Evolutionary conservation across 2,329 filamentous ascomycete genomes (phyloP), one percentile per base, ranked within the genome.

Genomic region (Blastomyces gilchristii): DNA sequence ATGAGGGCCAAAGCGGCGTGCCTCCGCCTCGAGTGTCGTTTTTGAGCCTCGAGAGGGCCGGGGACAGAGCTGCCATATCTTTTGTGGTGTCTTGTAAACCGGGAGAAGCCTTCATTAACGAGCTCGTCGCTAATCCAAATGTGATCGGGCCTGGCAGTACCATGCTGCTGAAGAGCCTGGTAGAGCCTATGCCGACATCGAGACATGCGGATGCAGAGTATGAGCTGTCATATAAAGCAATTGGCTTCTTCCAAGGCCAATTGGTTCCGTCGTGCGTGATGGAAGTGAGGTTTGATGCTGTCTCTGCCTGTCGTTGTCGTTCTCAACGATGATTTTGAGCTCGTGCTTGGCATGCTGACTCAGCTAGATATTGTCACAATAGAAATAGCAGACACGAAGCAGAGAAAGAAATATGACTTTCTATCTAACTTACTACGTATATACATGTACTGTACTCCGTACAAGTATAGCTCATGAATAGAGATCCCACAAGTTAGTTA

Each of bases 31-130:
- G 82, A 76, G 56, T 81, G 75, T 61, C 85, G 77, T 69, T 80
- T 78, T 65, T 81, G 79, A 56, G 84, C 83, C 73, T 87, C 85
- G 75, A 87, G 75, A 69, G 85, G 85, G 2, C 85, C 85, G 12
- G 85, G 85, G 2, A 85, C 81, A 66, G 79, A 79, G 76, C 84
- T 85, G 67, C 82, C 83, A 80, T 84, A 77, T 66, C 84, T 80
- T 69, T 78, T 77, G 64, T 79, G 77, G 50, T 73, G 70, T 66
- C 75, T 76, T 63, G 74, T 73, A 64, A 77, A 78, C 54, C 77
- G 79, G 61, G 77, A 74, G 72, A 84, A 85, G 31, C 79, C 78
- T 16, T 73, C 71, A 4, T 75, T 68, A 18, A 80, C 72, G 28
- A 78, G 66, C 58, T 78, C 77, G 61, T 80, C 78, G 65, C 77